Conservation (phyloP, 2,329 filamentous ascomycete genomes). For the Aspergillus chevalieri region DNA sequence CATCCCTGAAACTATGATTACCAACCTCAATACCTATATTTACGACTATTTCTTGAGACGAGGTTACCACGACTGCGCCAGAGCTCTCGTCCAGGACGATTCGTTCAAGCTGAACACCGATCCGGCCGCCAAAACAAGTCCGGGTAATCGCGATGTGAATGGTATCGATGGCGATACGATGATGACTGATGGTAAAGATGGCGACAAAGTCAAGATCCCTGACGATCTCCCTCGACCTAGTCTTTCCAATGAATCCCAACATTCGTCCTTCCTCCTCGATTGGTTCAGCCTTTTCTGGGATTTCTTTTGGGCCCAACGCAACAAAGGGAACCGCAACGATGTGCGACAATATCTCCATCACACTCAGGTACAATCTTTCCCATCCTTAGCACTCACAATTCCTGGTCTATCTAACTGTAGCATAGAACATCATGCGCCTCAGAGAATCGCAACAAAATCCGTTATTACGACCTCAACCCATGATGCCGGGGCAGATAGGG, state of each 20-base stretch:
- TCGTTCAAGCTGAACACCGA: conserved; percentile 52
- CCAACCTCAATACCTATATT: conserved; percentile 58
- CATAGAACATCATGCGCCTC: conserved; percentile 59
- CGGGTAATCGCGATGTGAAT: conserved; percentile 65
- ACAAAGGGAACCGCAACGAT: conserved; percentile 56
- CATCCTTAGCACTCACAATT: not conserved
- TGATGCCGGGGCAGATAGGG: conserved; percentile 50
- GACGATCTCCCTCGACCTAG: conserved; percentile 64
- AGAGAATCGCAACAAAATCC: conserved; percentile 72
- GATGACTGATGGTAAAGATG: conserved; percentile 78
- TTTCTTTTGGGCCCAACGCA: conserved; percentile 77
- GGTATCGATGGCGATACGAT: conserved; percentile 68
- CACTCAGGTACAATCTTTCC: conserved; percentile 58
- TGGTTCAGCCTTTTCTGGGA: conserved; percentile 99
- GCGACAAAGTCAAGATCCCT: conserved; percentile 65
- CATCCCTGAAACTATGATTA: conserved; percentile 31
- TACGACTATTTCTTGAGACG: conserved; percentile 77
- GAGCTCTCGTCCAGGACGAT: conserved; percentile 63
- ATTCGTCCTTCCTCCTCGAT: conserved; percentile 81
- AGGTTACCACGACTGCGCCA: conserved; percentile 76
- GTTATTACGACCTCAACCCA: conserved; percentile 66
- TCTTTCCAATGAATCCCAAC: conserved; percentile 57
- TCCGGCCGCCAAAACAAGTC: conserved; percentile 58
- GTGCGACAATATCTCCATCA: conserved; percentile 73
- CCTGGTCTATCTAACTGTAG: conserved; percentile 13